Percentiles rank a stretch among this genome's conserved stretches.
These are phyloP conservation scores for Ophiocordyceps robertsii DNA, from an alignment of 2,329 filamentous ascomycete genomes.

Conservation along the genomic window DNA sequence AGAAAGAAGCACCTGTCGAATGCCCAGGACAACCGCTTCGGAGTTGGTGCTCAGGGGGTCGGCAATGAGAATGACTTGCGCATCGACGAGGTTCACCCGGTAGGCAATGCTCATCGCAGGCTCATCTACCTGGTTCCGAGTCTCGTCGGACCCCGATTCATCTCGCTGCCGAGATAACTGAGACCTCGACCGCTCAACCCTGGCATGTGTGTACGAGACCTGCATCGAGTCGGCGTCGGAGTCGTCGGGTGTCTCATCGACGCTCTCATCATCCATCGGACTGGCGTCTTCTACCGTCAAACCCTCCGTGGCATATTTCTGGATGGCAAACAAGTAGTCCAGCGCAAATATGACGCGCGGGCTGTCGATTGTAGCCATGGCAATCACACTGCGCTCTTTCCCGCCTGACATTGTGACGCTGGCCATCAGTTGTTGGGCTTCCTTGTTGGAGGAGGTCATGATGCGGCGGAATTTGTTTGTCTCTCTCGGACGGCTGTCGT, in stretches of 20 bases:
- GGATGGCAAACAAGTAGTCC: conserved; percentile 86
- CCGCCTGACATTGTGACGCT: conserved; percentile 87
- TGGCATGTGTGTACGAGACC: conserved; percentile 25
- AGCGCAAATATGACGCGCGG: conserved; percentile 89
- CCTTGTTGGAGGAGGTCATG: conserved; percentile 92
- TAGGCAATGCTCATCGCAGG: conserved; percentile 64
- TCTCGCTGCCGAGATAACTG: conserved; percentile 13
- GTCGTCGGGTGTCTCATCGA: conserved; percentile 42
- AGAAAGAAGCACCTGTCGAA: conserved; percentile 83
- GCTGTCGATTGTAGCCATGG: conserved; percentile 87
- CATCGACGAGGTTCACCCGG: conserved; percentile 87
- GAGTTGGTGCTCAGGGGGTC: conserved; percentile 83
- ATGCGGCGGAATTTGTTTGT: conserved; percentile 96
- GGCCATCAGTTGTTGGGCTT: conserved; percentile 96
- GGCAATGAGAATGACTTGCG: conserved; percentile 90
- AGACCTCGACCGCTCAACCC: conserved; percentile 17
- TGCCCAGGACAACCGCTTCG: conserved; percentile 89
- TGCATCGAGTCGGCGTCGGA: conserved; percentile 47
- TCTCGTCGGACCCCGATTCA: conserved; percentile 4
- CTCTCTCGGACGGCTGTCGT: conserved; percentile 77
- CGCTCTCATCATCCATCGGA: conserved; percentile 35
- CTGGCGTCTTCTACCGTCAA: conserved; percentile 45
- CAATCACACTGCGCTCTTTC: conserved; percentile 67
- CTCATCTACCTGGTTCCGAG: conserved; percentile 6
- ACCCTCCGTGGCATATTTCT: conserved; percentile 66